These are phyloP conservation scores for Ormosia semicastrata DNA, from an alignment of 306 rosid genomes.

Conservation along the genomic window DNA sequence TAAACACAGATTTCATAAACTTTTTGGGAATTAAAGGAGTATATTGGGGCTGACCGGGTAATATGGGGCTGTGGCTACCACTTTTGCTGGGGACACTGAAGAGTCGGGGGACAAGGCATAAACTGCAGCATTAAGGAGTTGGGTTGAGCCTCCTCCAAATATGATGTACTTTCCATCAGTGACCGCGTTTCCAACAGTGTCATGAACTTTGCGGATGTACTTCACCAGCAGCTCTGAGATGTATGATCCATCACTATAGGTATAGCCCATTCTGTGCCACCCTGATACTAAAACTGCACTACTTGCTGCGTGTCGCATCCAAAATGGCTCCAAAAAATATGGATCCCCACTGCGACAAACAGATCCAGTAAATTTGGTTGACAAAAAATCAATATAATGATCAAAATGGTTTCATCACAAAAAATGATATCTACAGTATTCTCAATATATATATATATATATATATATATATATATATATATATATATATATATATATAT, in stretches of 20 bases:
- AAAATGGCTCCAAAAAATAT: constrained; percentile 52
- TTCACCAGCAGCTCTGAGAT: constrained; percentile 36
- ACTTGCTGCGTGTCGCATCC: constrained; percentile 37
- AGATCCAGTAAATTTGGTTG: not conserved
- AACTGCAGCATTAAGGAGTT: constrained; percentile 49
- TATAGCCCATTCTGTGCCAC: constrained; percentile 45
- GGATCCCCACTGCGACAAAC: constrained; percentile 49
- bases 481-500: no score
- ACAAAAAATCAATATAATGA: not conserved
- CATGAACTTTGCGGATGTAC: constrained; percentile 26
- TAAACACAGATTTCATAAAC: no score
- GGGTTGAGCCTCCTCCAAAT: constrained; percentile 53
- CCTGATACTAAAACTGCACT: constrained; percentile 40
- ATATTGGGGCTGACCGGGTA: not conserved
- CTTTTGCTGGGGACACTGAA: constrained; percentile 20
- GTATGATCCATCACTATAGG: constrained; percentile 8
- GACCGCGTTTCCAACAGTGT: constrained; percentile 41
- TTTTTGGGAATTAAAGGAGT: no score
- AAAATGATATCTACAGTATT: not conserved
- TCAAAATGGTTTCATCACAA: not conserved
- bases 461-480: no score
- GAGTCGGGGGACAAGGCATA: constrained; percentile 35
- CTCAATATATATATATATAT: not conserved
- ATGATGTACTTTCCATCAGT: constrained; percentile 39
- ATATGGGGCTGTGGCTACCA: constrained; percentile 27